phyloP scores from a whole-genome alignment of 2,329 filamentous ascomycete species.

The Sphaerulina populicola region DNA sequence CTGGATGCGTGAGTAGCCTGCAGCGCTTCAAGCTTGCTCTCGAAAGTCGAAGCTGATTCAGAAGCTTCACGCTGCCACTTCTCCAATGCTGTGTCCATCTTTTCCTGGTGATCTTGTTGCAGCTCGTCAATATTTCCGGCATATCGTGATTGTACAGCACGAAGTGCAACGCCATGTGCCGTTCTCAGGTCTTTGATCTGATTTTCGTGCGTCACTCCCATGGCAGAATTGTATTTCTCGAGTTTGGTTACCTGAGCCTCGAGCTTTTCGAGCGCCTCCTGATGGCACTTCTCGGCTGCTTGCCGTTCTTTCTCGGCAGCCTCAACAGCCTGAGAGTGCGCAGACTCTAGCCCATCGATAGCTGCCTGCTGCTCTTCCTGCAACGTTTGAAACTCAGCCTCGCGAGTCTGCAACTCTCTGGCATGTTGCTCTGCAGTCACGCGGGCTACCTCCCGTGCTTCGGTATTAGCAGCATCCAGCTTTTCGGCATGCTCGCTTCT shows the following conservation, averaged over 20 bases:
- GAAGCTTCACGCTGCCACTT: not conserved
- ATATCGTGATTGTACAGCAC: not conserved
- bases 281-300: not conserved
- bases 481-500: constrained; percentile 5
- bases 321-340: not conserved
- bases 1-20: not conserved
- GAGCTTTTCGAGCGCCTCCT: not conserved
- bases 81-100: not conserved
- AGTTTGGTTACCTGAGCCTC: not conserved
- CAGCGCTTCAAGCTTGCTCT: not conserved
- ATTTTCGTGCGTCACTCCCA: not conserved
- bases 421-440: not conserved
- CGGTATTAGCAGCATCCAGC: constrained; percentile 4
- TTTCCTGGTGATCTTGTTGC: not conserved
- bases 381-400: constrained; percentile 1
- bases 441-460: not conserved
- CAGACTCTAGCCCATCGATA: not conserved
- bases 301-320: not conserved
- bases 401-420: constrained; percentile 1
- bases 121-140: constrained; percentile 1
- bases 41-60: not conserved
- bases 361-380: not conserved
- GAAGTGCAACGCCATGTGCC: not conserved
- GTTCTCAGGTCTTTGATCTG: constrained; percentile 1
- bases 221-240: not conserved